phyloP scores from a whole-genome alignment of 2,329 filamentous ascomycete species.

The Seiridium unicorne region DNA sequence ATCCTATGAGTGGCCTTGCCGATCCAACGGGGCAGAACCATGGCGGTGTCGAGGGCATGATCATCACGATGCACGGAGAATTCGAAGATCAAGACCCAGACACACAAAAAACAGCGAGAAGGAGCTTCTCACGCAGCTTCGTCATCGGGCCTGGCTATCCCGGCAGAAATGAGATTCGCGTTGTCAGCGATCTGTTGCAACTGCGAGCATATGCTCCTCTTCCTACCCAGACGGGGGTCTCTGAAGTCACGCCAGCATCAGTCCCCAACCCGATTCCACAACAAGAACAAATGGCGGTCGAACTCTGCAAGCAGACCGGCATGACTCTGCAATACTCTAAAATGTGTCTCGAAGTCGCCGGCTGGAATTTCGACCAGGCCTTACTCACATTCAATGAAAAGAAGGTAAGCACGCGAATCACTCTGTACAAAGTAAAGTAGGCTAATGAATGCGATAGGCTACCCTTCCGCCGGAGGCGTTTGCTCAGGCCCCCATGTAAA shows the following conservation, averaged over 20 bases:
- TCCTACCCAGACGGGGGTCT: constrained; percentile 30
- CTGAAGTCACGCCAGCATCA: constrained; percentile 20
- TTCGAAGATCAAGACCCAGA: constrained; percentile 70
- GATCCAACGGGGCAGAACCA: constrained; percentile 65
- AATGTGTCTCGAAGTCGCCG: constrained; percentile 76
- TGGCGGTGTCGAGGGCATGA: constrained; percentile 72
- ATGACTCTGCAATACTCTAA: constrained; percentile 79
- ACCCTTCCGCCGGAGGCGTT: constrained; percentile 10
- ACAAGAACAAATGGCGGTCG: constrained; percentile 69
- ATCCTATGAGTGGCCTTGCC: constrained; percentile 67
- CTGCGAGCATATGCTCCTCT: constrained; percentile 63
- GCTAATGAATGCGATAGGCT: neutral
- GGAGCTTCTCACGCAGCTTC: constrained; percentile 82
- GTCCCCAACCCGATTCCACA: constrained; percentile 38
- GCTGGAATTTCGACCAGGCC: constrained; percentile 78
- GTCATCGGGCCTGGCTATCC: constrained; percentile 73
- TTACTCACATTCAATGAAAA: constrained; percentile 72
- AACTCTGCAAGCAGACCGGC: constrained; percentile 74
- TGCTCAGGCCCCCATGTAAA: neutral
- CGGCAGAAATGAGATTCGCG: constrained; percentile 63
- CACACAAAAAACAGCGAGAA: constrained; percentile 57
- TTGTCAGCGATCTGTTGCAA: constrained; percentile 77
- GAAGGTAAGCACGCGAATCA: constrained; percentile 51
- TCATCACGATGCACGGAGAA: constrained; percentile 78
- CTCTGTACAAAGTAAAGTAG: neutral